Percentiles rank a stretch among this genome's conserved stretches.
Conservation (phyloP, 768 basidiomycete species). For the Mycena metata region DNA sequence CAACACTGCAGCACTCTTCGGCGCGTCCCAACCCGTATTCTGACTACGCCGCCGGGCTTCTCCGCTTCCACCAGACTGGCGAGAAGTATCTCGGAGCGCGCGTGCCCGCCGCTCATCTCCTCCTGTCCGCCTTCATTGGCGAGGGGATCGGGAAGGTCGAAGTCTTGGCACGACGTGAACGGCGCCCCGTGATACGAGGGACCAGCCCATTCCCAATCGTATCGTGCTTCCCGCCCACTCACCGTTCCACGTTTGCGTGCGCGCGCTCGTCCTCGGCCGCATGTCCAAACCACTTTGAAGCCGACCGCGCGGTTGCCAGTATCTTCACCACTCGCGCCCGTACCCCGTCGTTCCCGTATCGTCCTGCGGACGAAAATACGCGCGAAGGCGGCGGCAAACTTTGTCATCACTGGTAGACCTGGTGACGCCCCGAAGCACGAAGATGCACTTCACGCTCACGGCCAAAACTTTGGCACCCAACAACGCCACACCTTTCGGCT, state of each 20-base stretch:
- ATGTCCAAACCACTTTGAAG: no score
- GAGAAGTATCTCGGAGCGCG: conserved; percentile 46
- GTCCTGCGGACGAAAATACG: conserved; percentile 52
- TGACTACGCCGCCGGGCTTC: not conserved
- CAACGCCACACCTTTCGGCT: conserved; percentile 35
- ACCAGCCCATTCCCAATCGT: no score
- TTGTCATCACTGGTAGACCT: conserved; percentile 33
- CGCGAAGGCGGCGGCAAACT: conserved; percentile 17
- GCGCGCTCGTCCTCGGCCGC: no score
- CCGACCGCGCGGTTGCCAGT: no score
- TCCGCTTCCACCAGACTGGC: conserved; percentile 55
- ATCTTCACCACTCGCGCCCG: no score
- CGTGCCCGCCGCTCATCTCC: conserved; percentile 48
- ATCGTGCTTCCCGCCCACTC: no score
- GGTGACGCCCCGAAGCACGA: conserved; percentile 37
- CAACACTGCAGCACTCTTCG: conserved; percentile 14
- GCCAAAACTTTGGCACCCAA: conserved; percentile 34
- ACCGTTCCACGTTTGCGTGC: no score
- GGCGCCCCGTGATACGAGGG: conserved; percentile 50
- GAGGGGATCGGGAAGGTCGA: conserved; percentile 21
- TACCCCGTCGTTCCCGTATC: conserved; percentile 46
- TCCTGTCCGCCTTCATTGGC: conserved; percentile 49
- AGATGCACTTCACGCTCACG: conserved; percentile 39
- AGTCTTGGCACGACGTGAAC: conserved; percentile 53
- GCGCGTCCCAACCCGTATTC: not conserved